Base-by-base conservation (phyloP, 345 rosid genomes). In the Diplotaxis tenuifolia region DNA sequence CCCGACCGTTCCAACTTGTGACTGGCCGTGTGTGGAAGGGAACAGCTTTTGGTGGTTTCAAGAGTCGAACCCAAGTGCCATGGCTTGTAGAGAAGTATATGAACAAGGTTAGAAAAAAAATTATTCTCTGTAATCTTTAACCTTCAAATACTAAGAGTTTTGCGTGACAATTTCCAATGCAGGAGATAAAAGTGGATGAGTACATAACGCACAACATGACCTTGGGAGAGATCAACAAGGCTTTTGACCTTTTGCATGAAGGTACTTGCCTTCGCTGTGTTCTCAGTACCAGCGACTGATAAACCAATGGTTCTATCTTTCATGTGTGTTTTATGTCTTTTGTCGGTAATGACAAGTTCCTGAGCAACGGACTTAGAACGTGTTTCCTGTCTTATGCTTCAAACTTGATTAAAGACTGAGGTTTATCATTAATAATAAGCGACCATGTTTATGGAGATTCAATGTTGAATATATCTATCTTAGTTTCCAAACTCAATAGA, bases 1-100 rank as follows among this genome's bases (percentile, higher is more conserved):
- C 99, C 19, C 91, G 98, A 21, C 99, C 99, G 6, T 95, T 95
- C 86, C 97, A 95, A 82, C 84, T 95, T 72, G 99, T 95, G 77
- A 96, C 98, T 2, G 99, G 99, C 6, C 99, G 99, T 72, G 99
- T 96, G 9, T 96, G 97, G 99, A 96, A 90, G 83, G 99, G 99
- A 83, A 92, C 97, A 68, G 99, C 97, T 67, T 96, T 96, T 77
- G 99, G 99, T 63, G 99, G 98, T 68, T 96, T 96, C 84, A 96
- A 96, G 96, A 96, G 98, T 91, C 94, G 98, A 74, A 84, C 95
- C 18, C 98, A 96, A 69, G 99, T 96, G 78, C 99, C 99, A 20
- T 84, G 92, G 99, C 97, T 96, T 49, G 99, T 96, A 1, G 98
- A 96, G 14, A 96, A 96, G 75, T 96, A 96, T 81, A 58, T 96